Evolutionary conservation across 2,329 filamentous ascomycete species (phyloP), one percentile per base, ranked within the genome.

Genomic region (Taxawa tesnikishii): DNA sequence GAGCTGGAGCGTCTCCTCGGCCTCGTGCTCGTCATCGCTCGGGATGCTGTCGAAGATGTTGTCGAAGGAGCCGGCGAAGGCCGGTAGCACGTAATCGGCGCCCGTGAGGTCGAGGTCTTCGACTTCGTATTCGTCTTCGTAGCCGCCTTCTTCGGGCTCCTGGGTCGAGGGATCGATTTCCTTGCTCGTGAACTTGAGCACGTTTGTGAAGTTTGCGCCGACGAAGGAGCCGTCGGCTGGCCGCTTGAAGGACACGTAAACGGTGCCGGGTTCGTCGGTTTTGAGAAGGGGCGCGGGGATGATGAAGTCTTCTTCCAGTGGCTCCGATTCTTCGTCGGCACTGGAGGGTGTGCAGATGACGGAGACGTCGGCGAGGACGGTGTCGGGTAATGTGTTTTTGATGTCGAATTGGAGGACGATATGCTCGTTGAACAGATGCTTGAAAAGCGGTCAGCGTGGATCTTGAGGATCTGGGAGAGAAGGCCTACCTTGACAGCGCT

Each of bases 401-500:
- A 98, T 77, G 53, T 96, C 83, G 58, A 90, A 98, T 53, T 98
- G 90, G 33, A 98, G 65, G 19, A 98, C 88, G 50, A 98, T 68
- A 52, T 96, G 83, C 55, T 94, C 83, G 63, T 93, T 93, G 76
- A 94, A 98, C 49, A 98, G 76, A 55, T 98, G 90, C 67, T 98
- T 98, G n/a, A n/a, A n/a, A n/a, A n/a, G n/a, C n/a, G n/a, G n/a
- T n/a, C n/a, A n/a, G n/a, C n/a, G n/a, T n/a, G n/a, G n/a, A n/a
- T n/a, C n/a, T n/a, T n/a, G n/a, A n/a, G n/a, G n/a, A n/a, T n/a
- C n/a, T n/a, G n/a, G n/a, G n/a, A n/a, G n/a, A n/a, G n/a, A n/a
- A n/a, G n/a, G n/a, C n/a, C n/a, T n/a, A n/a, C n/a, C n/a, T n/a
- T n/a, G 59, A 94, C 73, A 14, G 90, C 78, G 21, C 73, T 77